Conservation (phyloP, 768 basidiomycete genomes). For the Auricularia sp. region DNA sequence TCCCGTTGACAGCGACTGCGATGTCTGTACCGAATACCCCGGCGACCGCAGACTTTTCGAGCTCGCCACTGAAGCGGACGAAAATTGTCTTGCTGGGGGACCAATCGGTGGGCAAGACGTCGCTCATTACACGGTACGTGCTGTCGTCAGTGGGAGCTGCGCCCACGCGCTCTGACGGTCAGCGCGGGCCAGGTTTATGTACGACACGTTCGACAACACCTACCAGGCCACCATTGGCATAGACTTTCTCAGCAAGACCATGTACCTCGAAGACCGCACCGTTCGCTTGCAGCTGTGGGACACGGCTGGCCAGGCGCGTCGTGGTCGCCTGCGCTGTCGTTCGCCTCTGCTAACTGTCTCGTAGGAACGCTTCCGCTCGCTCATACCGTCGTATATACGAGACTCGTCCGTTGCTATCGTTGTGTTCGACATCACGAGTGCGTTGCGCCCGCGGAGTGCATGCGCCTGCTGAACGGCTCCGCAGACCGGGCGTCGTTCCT, state of each 20-base stretch:
- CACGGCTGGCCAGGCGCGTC: slow-evolving; percentile 81
- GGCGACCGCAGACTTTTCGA: slow-evolving; percentile 73
- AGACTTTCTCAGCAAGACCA: slow-evolving; percentile 98
- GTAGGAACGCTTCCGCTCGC: slow-evolving; percentile 91
- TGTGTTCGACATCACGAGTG: slow-evolving; percentile 97
- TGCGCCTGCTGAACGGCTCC: neutral
- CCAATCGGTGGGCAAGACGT: slow-evolving; percentile 98
- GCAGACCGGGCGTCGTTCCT: slow-evolving; percentile 94
- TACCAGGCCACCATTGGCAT: slow-evolving; percentile 98
- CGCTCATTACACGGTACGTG: slow-evolving; percentile 84
- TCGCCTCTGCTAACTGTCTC: neutral
- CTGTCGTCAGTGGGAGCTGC: neutral
- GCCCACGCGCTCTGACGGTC: neutral
- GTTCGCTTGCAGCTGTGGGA: slow-evolving; percentile 98
- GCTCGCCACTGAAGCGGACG: slow-evolving; percentile 84
- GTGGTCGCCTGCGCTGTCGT: too few species aligned
- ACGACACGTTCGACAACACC: slow-evolving; percentile 99
- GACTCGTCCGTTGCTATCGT: slow-evolving; percentile 99
- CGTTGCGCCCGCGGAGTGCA: slow-evolving; percentile 22
- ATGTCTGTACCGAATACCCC: slow-evolving; percentile 36
- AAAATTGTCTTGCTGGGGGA: slow-evolving; percentile 95
- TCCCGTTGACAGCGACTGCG: neutral
- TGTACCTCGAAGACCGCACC: slow-evolving; percentile 98
- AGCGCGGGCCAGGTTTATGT: slow-evolving; percentile 68
- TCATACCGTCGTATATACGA: slow-evolving; percentile 98